Conservation (phyloP, 1,139 yeast genomes). For the Debaryomycetaceae sp. region DNA sequence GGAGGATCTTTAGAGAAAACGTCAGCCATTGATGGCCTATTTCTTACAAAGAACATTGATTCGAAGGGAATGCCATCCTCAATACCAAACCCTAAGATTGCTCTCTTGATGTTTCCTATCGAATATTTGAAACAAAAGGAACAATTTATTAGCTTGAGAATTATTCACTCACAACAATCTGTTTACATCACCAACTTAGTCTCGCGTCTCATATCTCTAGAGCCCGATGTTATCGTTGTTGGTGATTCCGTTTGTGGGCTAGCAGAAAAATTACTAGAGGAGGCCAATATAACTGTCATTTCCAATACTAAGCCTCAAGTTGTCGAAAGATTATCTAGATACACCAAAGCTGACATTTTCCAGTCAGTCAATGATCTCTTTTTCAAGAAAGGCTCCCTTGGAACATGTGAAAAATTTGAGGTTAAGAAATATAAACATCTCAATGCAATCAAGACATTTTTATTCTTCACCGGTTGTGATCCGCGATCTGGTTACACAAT, state of each 20-base stretch:
- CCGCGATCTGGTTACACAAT: constrained; percentile 78
- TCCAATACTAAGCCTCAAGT: constrained; percentile 80
- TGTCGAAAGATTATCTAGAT: constrained; percentile 71
- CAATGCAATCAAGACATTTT: constrained; percentile 61
- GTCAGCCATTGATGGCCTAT: constrained; percentile 67
- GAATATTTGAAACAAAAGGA: constrained; percentile 76
- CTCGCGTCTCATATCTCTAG: constrained; percentile 68
- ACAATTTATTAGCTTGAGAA: constrained; percentile 75
- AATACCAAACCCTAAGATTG: constrained; percentile 67
- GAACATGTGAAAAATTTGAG: constrained; percentile 69
- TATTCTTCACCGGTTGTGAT: constrained; percentile 76
- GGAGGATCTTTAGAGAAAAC: constrained; percentile 71
- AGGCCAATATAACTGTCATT: constrained; percentile 75
- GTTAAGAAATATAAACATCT: constrained; percentile 62
- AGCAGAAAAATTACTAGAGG: constrained; percentile 69
- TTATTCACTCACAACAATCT: constrained; percentile 82
- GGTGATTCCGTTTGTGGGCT: constrained; percentile 83
- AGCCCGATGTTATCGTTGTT: constrained; percentile 77
- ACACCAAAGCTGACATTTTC: constrained; percentile 78
- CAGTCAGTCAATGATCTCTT: constrained; percentile 47
- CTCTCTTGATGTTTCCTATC: constrained; percentile 82
- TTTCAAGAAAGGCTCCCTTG: constrained; percentile 56
- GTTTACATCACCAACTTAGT: constrained; percentile 83
- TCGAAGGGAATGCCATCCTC: constrained; percentile 69
- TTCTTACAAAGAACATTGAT: constrained; percentile 85